Evolutionary conservation across 176 grass and related monocot genomes (phyloP).

Genomic region (Aegilops longissima): DNA sequence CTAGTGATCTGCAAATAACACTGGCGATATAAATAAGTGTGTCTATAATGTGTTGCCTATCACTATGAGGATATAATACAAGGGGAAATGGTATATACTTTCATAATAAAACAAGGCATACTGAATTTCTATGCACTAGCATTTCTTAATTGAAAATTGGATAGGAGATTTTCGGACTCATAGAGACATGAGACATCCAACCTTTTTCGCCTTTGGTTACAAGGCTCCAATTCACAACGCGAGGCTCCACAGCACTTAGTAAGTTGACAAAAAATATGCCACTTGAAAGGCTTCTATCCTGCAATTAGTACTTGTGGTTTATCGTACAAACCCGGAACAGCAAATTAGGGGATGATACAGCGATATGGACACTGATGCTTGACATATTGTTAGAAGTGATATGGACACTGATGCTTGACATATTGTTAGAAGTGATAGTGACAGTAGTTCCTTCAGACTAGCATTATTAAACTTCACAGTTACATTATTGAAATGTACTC

Average conservation of each 20-base stretch:
- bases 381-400: neutral
- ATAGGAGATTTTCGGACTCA: neutral
- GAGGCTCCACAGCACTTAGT: constrained; percentile 74
- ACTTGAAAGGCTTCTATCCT: constrained; percentile 96
- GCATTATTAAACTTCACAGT: neutral
- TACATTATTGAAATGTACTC: neutral
- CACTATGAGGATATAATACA: neutral
- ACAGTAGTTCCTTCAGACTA: neutral
- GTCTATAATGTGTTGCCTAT: constrained; percentile 2
- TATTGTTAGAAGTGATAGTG: constrained; percentile 1
- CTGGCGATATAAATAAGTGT: constrained; percentile 11
- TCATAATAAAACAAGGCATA: neutral
- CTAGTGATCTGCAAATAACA: neutral
- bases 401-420: neutral
- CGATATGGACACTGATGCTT: neutral
- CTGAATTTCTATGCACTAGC: neutral
- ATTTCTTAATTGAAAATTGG: constrained; percentile 2
- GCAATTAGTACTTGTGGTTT: constrained; percentile 24
- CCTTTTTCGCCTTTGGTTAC: constrained; percentile 91
- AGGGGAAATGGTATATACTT: neutral
- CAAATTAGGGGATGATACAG: neutral
- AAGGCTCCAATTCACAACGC: constrained; percentile 94
- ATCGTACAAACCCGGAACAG: neutral
- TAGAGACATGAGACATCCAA: constrained; percentile 23
- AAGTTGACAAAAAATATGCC: constrained; percentile 94